These are phyloP conservation scores for Escovopsis sp. DNA, from an alignment of 2,329 filamentous ascomycete species.

Conservation along the genomic window DNA sequence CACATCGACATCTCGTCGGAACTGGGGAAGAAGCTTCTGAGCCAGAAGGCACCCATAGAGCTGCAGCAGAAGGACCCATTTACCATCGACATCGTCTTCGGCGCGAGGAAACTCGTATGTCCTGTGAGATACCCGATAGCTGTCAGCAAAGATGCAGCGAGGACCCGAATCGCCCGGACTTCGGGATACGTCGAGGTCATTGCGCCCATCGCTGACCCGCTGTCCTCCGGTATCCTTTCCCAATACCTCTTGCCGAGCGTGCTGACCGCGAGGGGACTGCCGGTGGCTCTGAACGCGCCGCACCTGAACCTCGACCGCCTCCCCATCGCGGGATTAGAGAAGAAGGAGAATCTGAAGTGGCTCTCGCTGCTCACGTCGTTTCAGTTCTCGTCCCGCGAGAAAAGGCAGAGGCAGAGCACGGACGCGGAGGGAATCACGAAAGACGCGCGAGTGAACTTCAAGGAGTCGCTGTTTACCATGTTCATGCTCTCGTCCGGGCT, in stretches of 20 bases:
- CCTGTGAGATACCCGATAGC: conserved; percentile 27
- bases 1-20: conserved; percentile 24
- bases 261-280: conserved; percentile 15
- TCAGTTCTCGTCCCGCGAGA: conserved; percentile 29
- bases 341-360: conserved; percentile 22
- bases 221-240: conserved; percentile 10
- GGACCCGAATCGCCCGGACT: conserved; percentile 27
- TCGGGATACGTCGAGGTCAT: conserved; percentile 31
- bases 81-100: conserved; percentile 25
- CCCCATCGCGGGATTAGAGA: conserved; percentile 25
- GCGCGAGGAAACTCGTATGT: conserved; percentile 13
- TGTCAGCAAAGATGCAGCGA: conserved; percentile 19
- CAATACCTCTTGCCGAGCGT: conserved; percentile 24
- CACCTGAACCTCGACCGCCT: conserved; percentile 31
- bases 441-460: conserved; percentile 29
- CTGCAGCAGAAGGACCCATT: conserved; percentile 25
- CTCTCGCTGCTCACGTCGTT: conserved; percentile 23
- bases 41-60: conserved; percentile 22
- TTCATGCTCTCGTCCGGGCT: conserved; percentile 31
- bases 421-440: conserved; percentile 10
- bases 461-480: conserved; percentile 32
- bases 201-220: conserved; percentile 17
- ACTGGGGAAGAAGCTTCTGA: conserved; percentile 21
- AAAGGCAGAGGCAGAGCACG: conserved; percentile 17
- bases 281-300: conserved; percentile 23